Base-by-base conservation (phyloP, 495 filamentous ascomycete species). In the Aspergillus avenaceus region DNA sequence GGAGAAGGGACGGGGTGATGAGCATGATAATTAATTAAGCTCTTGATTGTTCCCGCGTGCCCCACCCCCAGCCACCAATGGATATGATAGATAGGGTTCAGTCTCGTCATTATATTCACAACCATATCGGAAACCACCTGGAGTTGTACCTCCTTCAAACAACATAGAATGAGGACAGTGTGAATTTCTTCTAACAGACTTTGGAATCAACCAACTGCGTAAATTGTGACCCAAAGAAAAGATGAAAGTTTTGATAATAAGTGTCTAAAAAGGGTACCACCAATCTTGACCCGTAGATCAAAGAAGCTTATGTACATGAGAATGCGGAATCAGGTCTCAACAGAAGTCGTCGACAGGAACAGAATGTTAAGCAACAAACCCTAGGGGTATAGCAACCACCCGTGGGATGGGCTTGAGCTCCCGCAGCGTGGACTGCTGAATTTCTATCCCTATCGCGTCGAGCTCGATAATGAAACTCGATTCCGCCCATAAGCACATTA, bases 301-400 rank as follows among this genome's bases (percentile, higher is more conserved):
- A 65, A 58, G 57, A 63, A 69, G 62, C 59, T 61, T 69, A 73
- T 71, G 62, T 73, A 71, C 66, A 73, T 67, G 64, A 66, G 64
- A 66, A 64, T 48, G 60, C 62, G 59, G 52, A 59, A 49, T 52
- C 43, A 23, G 50, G 49, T 41, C 8, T 37, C 21, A 31, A 32
- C 47, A 28, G 47, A 55, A 34, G 49, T 37, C 23, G 43, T 29
- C 31, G 46, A 36, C 47, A 52, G 49, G 46, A 34, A 46, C 38
- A 27, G 34, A 50, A 18, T 19, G 24, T 37, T 44, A 42, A 50
- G 44, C 56, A 46, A 49, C 45, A 52, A 52, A 14, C 34, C 14
- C 34, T 41, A 50, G 40, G 44, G 42, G 42, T 38, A 24, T 24
- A 41, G 47, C 58, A 54, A 48, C 52, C 48, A 52, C 43, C 37